phyloP scores from a whole-genome alignment of 192 early-diverging fungal genomes.

The Rhizophagus clarus region DNA sequence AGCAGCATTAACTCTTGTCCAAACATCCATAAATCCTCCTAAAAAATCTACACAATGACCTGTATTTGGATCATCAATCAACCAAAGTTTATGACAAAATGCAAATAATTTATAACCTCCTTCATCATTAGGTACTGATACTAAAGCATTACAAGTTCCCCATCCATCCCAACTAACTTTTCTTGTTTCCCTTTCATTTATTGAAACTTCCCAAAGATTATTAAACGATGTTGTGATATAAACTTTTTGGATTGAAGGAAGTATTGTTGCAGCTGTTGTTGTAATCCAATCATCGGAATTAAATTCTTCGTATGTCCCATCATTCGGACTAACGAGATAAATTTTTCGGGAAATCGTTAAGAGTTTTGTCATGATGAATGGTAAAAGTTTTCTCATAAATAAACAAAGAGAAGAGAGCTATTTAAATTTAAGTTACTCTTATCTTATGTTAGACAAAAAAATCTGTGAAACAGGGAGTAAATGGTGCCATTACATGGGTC shows the following conservation, averaged over 20 bases:
- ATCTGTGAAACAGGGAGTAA: not conserved
- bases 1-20: constrained; percentile 32
- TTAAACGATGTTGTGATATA: constrained; percentile 31
- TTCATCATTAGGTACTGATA: constrained; percentile 18
- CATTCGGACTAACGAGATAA: constrained; percentile 15
- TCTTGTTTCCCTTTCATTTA: not conserved
- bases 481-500: not conserved
- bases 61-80: constrained; percentile 28
- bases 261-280: not conserved
- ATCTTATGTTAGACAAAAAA: not conserved
- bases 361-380: not conserved
- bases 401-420: not conserved
- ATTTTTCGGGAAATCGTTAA: constrained; percentile 14
- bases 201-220: constrained; percentile 32
- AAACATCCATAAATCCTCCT: constrained; percentile 25
- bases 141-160: constrained; percentile 31
- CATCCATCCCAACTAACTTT: constrained; percentile 33
- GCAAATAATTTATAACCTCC: constrained; percentile 25
- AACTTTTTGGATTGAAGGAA: constrained; percentile 24
- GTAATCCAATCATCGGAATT: constrained; percentile 22
- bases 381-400: not conserved
- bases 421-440: too few species aligned
- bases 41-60: constrained; percentile 31
- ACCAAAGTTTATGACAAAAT: constrained; percentile 35
- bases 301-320: constrained; percentile 10